Evolutionary conservation across 345 rosid genomes (phyloP).

Genomic region (Carallia pectinifolia): DNA sequence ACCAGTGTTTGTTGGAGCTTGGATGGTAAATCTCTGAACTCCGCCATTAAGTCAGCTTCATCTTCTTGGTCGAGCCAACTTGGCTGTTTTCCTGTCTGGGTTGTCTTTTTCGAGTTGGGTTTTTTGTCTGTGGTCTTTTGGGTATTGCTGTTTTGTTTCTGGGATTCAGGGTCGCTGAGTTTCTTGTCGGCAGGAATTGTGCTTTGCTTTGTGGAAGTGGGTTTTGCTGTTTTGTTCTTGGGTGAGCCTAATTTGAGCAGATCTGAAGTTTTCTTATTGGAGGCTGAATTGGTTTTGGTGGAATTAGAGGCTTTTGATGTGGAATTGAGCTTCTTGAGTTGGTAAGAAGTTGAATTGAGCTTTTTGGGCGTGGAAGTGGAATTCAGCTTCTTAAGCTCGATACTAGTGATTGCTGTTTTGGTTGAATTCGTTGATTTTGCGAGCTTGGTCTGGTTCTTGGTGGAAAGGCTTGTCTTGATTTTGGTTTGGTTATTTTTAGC

Average conservation of each 20-base stretch:
- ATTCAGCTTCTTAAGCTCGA: slow-evolving; percentile 32
- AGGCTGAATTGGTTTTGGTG: slow-evolving; percentile 27
- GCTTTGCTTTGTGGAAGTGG: slow-evolving; percentile 26
- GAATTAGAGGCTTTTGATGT: slow-evolving; percentile 46
- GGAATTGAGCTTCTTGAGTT: slow-evolving; percentile 32
- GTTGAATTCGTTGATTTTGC: slow-evolving; percentile 47
- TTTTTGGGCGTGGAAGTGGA: slow-evolving; percentile 24
- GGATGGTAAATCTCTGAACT: slow-evolving; percentile 73
- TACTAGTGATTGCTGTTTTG: slow-evolving; percentile 22
- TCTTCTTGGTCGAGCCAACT: slow-evolving; percentile 62
- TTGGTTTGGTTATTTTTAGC: slow-evolving; percentile 48
- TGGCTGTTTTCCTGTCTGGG: slow-evolving; percentile 3
- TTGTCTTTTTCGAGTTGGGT: slow-evolving; percentile 19
- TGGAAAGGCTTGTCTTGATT: slow-evolving; percentile 27
- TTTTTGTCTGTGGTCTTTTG: slow-evolving; percentile 21
- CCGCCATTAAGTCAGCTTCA: slow-evolving; percentile 58
- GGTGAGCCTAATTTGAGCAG: slow-evolving; percentile 45
- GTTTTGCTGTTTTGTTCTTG: slow-evolving; percentile 60
- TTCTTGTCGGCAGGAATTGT: slow-evolving; percentile 27
- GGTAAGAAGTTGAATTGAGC: slow-evolving; percentile 45
- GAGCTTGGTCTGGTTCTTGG: slow-evolving; percentile 55
- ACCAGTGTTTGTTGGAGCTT: slow-evolving; percentile 66
- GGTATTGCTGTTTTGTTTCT: slow-evolving; percentile 31
- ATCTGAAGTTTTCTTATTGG: slow-evolving; percentile 48
- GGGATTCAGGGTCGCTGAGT: slow-evolving; percentile 18